Evolutionary conservation across 148 eudicot genomes (phyloP).

Genomic region (Mesembryanthemum crystallinum): DNA sequence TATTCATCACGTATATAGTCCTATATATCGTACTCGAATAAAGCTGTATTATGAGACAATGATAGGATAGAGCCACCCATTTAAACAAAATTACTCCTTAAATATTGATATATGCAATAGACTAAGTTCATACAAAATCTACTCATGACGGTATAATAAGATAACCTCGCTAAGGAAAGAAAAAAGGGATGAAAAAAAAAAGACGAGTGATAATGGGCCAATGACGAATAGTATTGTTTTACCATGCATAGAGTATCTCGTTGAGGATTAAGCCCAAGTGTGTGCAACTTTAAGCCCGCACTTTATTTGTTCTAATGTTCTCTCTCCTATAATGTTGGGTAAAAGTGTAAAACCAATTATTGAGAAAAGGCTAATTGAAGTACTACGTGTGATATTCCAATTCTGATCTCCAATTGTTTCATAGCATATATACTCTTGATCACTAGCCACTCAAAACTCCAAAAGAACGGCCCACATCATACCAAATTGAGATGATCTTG

Average conservation of each 20-base stretch:
- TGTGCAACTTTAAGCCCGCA: slow-evolving; percentile 12
- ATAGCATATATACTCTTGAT: slow-evolving; percentile 1
- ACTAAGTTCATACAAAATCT: too few relatives aligned
- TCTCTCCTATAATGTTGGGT: not conserved
- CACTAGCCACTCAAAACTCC: slow-evolving; percentile 13
- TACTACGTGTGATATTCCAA: too few relatives aligned
- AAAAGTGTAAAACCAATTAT: too few relatives aligned
- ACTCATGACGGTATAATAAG: too few relatives aligned
- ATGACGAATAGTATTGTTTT: not conserved
- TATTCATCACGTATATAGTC: too few relatives aligned
- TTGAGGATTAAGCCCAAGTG: not conserved
- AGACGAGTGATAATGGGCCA: slow-evolving; percentile 3
- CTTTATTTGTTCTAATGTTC: slow-evolving; percentile 5
- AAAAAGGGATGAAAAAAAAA: not conserved
- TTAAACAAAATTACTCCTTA: too few relatives aligned
- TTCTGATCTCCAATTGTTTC: slow-evolving; percentile 7
- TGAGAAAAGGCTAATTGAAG: too few relatives aligned
- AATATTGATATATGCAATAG: too few relatives aligned
- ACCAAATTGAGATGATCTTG: slow-evolving; percentile 12
- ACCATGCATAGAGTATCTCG: not conserved
- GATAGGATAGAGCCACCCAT: too few relatives aligned
- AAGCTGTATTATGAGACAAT: too few relatives aligned
- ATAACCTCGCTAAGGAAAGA: too few relatives aligned
- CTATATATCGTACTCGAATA: too few relatives aligned
- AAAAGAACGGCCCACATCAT: slow-evolving; percentile 9